Percentiles rank a stretch among this genome's conserved stretches.
These are phyloP conservation scores for Plectosphaerella plurivora DNA, from an alignment of 2,329 filamentous ascomycete genomes.

Conservation along the genomic window DNA sequence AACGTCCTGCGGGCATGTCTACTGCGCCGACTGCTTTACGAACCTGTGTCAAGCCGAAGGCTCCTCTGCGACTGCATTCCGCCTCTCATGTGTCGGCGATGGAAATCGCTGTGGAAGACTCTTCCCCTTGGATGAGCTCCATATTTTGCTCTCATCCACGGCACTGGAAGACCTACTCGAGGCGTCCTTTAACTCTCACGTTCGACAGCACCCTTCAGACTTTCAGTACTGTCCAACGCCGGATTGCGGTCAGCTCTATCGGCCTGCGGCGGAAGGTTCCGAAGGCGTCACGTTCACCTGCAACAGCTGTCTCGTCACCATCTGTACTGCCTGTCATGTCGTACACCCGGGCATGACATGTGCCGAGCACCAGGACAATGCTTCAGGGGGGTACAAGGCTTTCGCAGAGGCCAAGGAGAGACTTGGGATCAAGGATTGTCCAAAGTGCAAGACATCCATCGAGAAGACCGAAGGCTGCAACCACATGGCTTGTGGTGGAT, in stretches of 20 bases:
- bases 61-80: not conserved
- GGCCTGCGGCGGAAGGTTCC: slow-evolving; percentile 11
- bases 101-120: slow-evolving; percentile 15
- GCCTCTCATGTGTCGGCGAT: slow-evolving; percentile 20
- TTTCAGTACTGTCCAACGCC: slow-evolving; percentile 37
- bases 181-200: slow-evolving; percentile 27
- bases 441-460: slow-evolving; percentile 30
- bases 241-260: slow-evolving; percentile 38
- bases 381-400: slow-evolving; percentile 17
- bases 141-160: slow-evolving; percentile 22
- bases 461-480: slow-evolving; percentile 41
- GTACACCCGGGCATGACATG: slow-evolving; percentile 28
- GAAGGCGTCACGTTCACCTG: slow-evolving; percentile 22
- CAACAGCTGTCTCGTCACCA: slow-evolving; percentile 24
- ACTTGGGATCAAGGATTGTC: slow-evolving; percentile 35
- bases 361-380: slow-evolving; percentile 22
- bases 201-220: slow-evolving; percentile 22
- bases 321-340: slow-evolving; percentile 29
- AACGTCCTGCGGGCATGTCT: slow-evolving; percentile 32
- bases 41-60: slow-evolving; percentile 18
- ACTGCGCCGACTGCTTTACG: slow-evolving; percentile 37
- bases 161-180: slow-evolving; percentile 31
- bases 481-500: slow-evolving; percentile 37
- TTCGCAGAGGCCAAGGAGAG: slow-evolving; percentile 23
- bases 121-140: slow-evolving; percentile 20